Evolutionary conservation across 768 basidiomycete species (phyloP), one percentile per base, ranked within the genome.

Genomic region (Lentinula sp.): DNA sequence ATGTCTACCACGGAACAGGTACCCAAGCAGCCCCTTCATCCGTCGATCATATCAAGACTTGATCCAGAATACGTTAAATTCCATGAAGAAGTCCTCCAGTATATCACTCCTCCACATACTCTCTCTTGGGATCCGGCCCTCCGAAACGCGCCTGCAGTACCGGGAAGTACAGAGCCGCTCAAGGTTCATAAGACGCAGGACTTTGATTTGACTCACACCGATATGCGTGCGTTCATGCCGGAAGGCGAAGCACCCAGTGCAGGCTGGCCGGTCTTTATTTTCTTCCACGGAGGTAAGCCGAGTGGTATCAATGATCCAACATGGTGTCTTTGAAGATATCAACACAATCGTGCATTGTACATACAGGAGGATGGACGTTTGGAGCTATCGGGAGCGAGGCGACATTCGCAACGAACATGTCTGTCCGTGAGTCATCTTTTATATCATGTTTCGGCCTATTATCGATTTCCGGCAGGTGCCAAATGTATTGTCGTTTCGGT

Each of bases 221-320:
- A 78, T 36, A 76, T 88, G 36, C 81, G 89, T 35, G 81, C 82
- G 4, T 90, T 86, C 67, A 86, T 85, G 1, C 90, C 90, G 0
- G 75, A 80, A 50, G 82, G 83, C 0, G 59, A 61, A 0, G 66
- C 74, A 0, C 87, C 87, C 0, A 67, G 66, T 1, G 70, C 69
- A 0, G 89, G 89, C 16, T 90, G 89, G 89, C 88, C 88, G 0
- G 80, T 84, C 1, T 82, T 90, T 62, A 78, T 89, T 48, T 91
- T 81, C 78, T 89, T 85, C 68, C 90, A 90, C 63, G 90, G 90
- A 57, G 89, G 88, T 82, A 62, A 59, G 78, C 51, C 3, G 4
- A 33, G 8, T 43, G 23, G 4, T 46, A 6, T 28, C 16, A 12
- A 23, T 56, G 53, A 28, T 3, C 18, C 15, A 10, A 8, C 15